Percentiles rank a stretch among this genome's conserved stretches.
phyloP scores from a whole-genome alignment of 2,329 filamentous ascomycete species.

The Arthroderma sp. region DNA sequence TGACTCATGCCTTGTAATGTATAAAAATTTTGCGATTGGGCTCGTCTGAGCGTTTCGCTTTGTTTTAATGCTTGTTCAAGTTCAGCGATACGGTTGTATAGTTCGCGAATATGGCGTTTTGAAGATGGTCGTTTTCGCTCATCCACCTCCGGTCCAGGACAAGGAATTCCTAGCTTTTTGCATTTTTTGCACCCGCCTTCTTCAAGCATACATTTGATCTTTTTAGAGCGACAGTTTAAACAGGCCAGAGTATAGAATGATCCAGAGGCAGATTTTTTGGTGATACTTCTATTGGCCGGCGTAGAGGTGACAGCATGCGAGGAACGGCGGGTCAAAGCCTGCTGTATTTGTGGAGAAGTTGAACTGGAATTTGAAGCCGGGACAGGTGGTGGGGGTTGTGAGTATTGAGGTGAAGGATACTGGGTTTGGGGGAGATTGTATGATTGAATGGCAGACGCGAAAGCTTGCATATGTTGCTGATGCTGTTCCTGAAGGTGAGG shows the following conservation, averaged over 20 bases:
- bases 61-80: conserved; percentile 8
- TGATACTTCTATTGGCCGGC: background rate
- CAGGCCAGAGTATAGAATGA: conserved; percentile 4
- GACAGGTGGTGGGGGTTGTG: too few species aligned
- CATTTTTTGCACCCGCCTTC: conserved; percentile 7
- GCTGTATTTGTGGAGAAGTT: too few species aligned
- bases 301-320: background rate
- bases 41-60: conserved; percentile 1
- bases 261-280: background rate
- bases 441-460: too few species aligned
- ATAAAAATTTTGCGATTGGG: background rate
- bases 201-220: conserved; percentile 6
- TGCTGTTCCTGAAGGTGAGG: too few species aligned
- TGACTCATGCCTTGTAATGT: conserved; percentile 4
- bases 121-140: conserved; percentile 9
- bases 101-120: conserved; percentile 10
- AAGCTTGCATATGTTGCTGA: too few species aligned
- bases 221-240: conserved; percentile 6
- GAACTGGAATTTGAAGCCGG: too few species aligned
- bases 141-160: conserved; percentile 6
- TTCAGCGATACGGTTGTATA: conserved; percentile 8
- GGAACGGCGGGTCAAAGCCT: too few species aligned
- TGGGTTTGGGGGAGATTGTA: too few species aligned
- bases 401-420: too few species aligned
- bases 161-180: conserved; percentile 6